phyloP scores from a whole-genome alignment of 129 eudicot species.

The Escallonia rubra region DNA sequence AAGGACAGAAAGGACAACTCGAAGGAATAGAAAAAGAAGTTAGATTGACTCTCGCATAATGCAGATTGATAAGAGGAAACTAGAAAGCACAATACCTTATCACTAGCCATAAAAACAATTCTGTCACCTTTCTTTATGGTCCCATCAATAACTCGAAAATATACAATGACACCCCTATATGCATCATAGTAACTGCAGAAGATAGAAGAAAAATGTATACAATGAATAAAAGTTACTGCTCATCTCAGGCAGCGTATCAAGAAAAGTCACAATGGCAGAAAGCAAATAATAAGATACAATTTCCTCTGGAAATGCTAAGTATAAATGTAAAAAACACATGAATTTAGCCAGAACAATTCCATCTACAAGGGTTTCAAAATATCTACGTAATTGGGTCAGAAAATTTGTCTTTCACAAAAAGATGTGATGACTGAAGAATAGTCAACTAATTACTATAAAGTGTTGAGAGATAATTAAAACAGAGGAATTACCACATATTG shows the following conservation, averaged over 20 bases:
- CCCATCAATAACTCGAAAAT: conserved; percentile 96
- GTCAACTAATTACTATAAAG: too few species aligned
- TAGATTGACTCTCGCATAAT: neutral
- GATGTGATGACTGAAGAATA: too few species aligned
- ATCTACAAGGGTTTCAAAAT: neutral
- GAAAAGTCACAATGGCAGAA: neutral
- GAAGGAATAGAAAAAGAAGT: too few species aligned
- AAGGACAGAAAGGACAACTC: neutral
- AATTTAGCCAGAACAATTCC: too few species aligned
- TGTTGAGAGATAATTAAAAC: too few species aligned
- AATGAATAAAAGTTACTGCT: conserved; percentile 5
- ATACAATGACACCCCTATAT: conserved; percentile 92
- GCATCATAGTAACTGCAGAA: conserved; percentile 93
- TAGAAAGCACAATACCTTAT: conserved; percentile 46
- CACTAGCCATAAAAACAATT: conserved; percentile 88
- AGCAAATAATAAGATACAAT: neutral
- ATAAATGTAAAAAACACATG: neutral
- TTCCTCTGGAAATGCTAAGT: neutral
- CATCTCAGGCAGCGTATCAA: neutral
- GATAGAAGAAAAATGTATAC: conserved; percentile 11
- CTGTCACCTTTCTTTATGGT: conserved; percentile 88
- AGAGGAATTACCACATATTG: too few species aligned
- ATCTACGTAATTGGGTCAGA: neutral
- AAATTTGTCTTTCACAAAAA: too few species aligned
- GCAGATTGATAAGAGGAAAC: neutral